These are phyloP conservation scores for Penicillium sp. DNA, from an alignment of 2,329 filamentous ascomycete genomes.

Conservation along the genomic window DNA sequence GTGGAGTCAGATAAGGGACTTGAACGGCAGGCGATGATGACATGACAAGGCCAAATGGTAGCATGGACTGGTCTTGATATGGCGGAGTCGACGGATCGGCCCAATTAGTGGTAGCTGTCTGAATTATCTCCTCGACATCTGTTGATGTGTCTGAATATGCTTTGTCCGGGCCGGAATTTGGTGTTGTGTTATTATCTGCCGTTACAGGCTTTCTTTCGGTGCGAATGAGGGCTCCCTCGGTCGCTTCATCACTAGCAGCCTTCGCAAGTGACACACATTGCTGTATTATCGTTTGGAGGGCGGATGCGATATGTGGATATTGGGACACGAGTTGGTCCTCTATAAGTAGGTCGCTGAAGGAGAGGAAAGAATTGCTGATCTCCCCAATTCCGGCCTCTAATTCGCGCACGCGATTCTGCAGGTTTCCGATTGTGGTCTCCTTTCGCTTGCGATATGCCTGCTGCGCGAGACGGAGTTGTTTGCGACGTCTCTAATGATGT, in stretches of 20 bases:
- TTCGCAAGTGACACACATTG: constrained; percentile 26
- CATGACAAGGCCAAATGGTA: constrained; percentile 18
- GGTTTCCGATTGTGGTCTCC: constrained; percentile 25
- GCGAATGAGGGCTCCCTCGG: not conserved
- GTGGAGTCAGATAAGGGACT: not conserved
- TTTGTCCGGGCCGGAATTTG: constrained; percentile 4
- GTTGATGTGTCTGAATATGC: constrained; percentile 1
- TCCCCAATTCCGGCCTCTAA: constrained; percentile 25
- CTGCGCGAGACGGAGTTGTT: constrained; percentile 26
- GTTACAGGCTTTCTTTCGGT: not conserved
- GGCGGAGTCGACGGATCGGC: constrained; percentile 16
- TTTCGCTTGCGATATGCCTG: constrained; percentile 28
- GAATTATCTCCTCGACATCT: constrained; percentile 9
- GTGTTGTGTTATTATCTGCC: constrained; percentile 3
- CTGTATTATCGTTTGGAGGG: constrained; percentile 23
- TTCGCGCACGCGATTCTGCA: constrained; percentile 25
- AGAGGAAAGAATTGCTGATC: constrained; percentile 26
- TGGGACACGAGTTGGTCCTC: constrained; percentile 16
- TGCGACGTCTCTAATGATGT: constrained; percentile 26
- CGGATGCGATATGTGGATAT: constrained; percentile 19
- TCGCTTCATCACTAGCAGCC: constrained; percentile 15
- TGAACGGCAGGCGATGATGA: constrained; percentile 9
- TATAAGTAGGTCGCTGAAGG: constrained; percentile 26
- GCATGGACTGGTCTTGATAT: constrained; percentile 14
- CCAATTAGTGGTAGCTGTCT: not conserved